phyloP scores from a whole-genome alignment of 1,139 yeast genomes.

The Blastobotrys raffinosifermentans region DNA sequence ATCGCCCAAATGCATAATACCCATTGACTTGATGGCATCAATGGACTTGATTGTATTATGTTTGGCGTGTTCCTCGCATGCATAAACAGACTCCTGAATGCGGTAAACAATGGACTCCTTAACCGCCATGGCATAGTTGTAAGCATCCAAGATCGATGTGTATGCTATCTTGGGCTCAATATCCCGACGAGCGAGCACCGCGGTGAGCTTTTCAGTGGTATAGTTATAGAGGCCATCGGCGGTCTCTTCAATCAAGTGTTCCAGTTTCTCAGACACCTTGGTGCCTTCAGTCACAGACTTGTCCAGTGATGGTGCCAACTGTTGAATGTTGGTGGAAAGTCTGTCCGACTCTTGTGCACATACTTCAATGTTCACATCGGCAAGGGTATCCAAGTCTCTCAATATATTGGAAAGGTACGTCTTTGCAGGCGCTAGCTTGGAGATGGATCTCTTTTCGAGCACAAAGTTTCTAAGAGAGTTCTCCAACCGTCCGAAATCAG shows the following conservation, averaged over 20 bases:
- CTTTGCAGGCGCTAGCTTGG: slow-evolving; percentile 90
- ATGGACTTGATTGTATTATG: slow-evolving; percentile 53
- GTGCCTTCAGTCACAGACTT: slow-evolving; percentile 47
- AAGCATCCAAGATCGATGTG: slow-evolving; percentile 57
- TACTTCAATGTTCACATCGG: slow-evolving; percentile 55
- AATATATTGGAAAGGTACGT: slow-evolving; percentile 68
- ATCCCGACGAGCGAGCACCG: slow-evolving; percentile 54
- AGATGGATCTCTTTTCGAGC: slow-evolving; percentile 79
- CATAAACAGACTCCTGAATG: slow-evolving; percentile 55
- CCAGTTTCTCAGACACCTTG: slow-evolving; percentile 54
- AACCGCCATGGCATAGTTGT: slow-evolving; percentile 65
- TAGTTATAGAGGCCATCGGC: slow-evolving; percentile 55
- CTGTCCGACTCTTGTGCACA: neutral
- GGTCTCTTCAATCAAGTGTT: slow-evolving; percentile 54
- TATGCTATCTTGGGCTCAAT: slow-evolving; percentile 52
- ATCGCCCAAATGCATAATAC: slow-evolving; percentile 42
- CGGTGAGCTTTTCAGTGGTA: slow-evolving; percentile 50
- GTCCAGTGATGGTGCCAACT: slow-evolving; percentile 55
- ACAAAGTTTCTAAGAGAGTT: slow-evolving; percentile 80
- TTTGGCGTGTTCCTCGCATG: slow-evolving; percentile 67
- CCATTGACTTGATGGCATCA: slow-evolving; percentile 56
- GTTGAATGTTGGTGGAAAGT: slow-evolving; percentile 38
- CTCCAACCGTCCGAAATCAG: slow-evolving; percentile 67
- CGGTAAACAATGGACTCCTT: slow-evolving; percentile 62
- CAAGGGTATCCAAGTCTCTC: slow-evolving; percentile 55